Evolutionary conservation across 2,329 filamentous ascomycete genomes (phyloP).

Genomic region (Fusarium equiseti): DNA sequence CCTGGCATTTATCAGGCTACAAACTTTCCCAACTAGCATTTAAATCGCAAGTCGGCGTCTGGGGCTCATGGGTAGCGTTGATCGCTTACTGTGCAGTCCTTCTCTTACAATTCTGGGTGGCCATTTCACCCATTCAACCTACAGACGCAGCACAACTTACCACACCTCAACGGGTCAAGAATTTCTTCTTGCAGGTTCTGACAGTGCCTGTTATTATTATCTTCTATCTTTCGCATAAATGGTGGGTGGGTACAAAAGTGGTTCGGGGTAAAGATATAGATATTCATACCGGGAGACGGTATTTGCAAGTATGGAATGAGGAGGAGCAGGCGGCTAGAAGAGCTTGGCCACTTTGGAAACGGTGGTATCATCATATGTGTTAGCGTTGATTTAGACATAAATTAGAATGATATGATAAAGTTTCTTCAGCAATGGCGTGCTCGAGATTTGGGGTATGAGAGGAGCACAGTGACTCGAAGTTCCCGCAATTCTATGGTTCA

Average conservation of each 20-base stretch:
- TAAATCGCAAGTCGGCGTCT: constrained; percentile 78
- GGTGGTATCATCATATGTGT: constrained; percentile 77
- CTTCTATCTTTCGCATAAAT: constrained; percentile 81
- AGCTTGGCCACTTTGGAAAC: constrained; percentile 81
- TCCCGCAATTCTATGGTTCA: no score
- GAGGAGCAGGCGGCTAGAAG: constrained; percentile 76
- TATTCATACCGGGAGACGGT: constrained; percentile 83
- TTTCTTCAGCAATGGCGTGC: not conserved
- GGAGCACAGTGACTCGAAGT: no score
- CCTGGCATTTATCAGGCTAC: constrained; percentile 77
- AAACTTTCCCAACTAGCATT: constrained; percentile 82
- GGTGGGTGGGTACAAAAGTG: constrained; percentile 76
- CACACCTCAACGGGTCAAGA: constrained; percentile 60
- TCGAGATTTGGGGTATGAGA: no score
- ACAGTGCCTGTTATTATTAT: constrained; percentile 74
- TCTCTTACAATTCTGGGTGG: constrained; percentile 87
- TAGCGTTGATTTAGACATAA: constrained; percentile 50
- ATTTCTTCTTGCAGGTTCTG: constrained; percentile 79
- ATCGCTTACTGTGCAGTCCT: constrained; percentile 81
- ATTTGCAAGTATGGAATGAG: constrained; percentile 85
- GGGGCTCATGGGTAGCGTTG: constrained; percentile 88
- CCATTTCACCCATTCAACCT: constrained; percentile 74
- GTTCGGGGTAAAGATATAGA: constrained; percentile 82
- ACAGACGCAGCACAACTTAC: not conserved
- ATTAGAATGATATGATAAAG: not conserved